Conservation (phyloP, 345 rosid species). For the Lepidium sativum region DNA sequence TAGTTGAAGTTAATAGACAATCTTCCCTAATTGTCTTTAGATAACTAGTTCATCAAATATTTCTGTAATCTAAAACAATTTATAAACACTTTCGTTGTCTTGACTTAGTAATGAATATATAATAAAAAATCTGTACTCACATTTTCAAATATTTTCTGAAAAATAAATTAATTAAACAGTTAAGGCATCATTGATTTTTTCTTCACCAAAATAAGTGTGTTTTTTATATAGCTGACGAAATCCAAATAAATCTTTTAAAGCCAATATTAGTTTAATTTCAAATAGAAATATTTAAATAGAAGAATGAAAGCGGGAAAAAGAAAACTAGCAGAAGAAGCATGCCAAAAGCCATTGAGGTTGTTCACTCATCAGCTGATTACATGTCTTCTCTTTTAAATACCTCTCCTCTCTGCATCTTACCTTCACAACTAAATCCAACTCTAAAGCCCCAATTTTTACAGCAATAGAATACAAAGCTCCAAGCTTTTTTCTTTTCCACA, state of each 20-base stretch:
- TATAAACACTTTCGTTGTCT: too few relatives aligned
- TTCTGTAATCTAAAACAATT: not conserved
- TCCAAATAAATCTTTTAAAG: not conserved
- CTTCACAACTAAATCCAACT: constrained; percentile 1
- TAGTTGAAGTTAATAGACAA: not conserved
- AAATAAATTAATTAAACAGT: too few relatives aligned
- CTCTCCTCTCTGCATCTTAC: constrained; percentile 11
- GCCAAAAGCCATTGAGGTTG: constrained; percentile 25
- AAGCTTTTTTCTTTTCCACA: not conserved
- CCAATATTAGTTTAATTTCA: not conserved
- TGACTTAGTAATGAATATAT: too few relatives aligned
- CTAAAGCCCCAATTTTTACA: not conserved
- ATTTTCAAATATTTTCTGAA: too few relatives aligned
- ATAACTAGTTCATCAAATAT: not conserved
- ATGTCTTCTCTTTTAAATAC: constrained; percentile 17
- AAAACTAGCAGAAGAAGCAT: constrained; percentile 24
- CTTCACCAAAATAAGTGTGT: too few relatives aligned
- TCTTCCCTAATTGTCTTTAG: not conserved
- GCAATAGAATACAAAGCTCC: not conserved
- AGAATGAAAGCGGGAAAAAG: constrained; percentile 15
- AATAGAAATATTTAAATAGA: not conserved
- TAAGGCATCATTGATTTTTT: too few relatives aligned
- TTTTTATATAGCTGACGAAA: not conserved
- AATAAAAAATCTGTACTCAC: too few relatives aligned
- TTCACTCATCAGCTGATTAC: constrained; percentile 19